A percentile compares a stretch with the other conserved stretches of the same genome.
Conservation (phyloP, 2,329 filamentous ascomycete genomes). For the Blastomyces emzantsi region DNA sequence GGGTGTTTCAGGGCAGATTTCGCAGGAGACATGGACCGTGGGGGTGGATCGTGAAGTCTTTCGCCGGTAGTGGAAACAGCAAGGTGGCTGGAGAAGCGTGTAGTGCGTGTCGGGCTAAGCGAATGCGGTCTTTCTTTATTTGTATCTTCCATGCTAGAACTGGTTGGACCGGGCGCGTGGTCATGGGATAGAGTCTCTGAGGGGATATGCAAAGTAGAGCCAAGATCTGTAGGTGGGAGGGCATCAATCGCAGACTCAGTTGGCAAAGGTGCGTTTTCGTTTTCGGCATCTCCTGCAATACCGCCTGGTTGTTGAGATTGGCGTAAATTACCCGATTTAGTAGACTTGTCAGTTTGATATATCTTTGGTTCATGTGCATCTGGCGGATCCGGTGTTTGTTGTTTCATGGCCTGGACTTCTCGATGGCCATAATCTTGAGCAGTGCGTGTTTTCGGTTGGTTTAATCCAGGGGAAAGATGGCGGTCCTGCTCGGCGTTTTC, state of each 20-base stretch:
- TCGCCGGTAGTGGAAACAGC: conserved; percentile 40
- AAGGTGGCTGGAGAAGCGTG: conserved; percentile 49
- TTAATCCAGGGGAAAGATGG: background rate
- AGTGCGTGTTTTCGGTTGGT: conserved; percentile 13
- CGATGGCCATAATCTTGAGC: conserved; percentile 14
- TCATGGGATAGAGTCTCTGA: background rate
- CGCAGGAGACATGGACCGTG: conserved; percentile 51
- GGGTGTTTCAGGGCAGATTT: conserved; percentile 55
- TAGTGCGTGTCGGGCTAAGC: conserved; percentile 27
- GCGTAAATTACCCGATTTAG: background rate
- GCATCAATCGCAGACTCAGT: background rate
- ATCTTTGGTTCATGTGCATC: background rate
- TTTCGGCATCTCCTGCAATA: background rate
- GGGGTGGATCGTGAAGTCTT: conserved; percentile 48
- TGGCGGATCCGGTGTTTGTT: background rate
- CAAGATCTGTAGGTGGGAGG: background rate
- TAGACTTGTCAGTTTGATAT: background rate
- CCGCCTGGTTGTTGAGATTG: background rate
- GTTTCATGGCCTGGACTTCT: background rate
- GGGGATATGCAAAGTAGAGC: background rate
- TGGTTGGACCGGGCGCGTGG: conserved; percentile 8
- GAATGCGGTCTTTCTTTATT: conserved; percentile 10
- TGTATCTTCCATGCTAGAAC: conserved; percentile 8
- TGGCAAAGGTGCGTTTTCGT: background rate
- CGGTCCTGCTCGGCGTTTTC: background rate